Conservation (phyloP, 257 asterid species). For the Lycium ferocissimum region DNA sequence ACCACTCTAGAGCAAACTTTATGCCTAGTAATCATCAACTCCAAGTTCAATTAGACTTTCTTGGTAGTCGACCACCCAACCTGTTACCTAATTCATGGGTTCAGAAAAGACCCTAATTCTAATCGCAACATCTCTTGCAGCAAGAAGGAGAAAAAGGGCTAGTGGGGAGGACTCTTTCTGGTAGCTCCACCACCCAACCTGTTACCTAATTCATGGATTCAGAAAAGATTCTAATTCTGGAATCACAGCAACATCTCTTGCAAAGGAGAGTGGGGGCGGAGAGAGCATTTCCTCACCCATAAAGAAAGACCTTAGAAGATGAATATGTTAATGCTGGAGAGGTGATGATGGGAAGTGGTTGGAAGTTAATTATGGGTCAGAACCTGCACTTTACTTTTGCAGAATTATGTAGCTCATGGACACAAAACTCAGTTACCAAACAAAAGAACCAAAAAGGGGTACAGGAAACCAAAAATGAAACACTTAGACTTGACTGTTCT, state of each 20-base stretch:
- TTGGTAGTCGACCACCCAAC: constrained; percentile 98
- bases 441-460: constrained; percentile 23
- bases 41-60: constrained; percentile 91
- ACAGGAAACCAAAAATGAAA: not conserved
- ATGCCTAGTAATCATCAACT: too few relatives aligned
- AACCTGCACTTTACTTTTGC: not conserved
- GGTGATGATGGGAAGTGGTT: not conserved
- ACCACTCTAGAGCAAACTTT: too few relatives aligned
- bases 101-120: constrained; percentile 28
- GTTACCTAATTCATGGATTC: too few relatives aligned
- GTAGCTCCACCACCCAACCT: too few relatives aligned
- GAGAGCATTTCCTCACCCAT: not conserved
- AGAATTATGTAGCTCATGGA: constrained; percentile 11
- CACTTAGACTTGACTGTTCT: not conserved
- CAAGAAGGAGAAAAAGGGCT: too few relatives aligned
- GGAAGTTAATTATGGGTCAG: not conserved
- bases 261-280: not conserved
- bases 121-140: not conserved
- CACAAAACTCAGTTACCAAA: not conserved
- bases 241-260: too few relatives aligned
- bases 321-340: constrained; percentile 12
- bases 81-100: constrained; percentile 75
- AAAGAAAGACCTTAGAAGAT: constrained; percentile 9
- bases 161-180: too few relatives aligned
- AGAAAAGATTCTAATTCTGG: too few relatives aligned